Evolutionary conservation across 1,284 basidiomycete species (phyloP), one percentile per base, ranked within the genome.

Genomic region (Phaffia rhodozyma): DNA sequence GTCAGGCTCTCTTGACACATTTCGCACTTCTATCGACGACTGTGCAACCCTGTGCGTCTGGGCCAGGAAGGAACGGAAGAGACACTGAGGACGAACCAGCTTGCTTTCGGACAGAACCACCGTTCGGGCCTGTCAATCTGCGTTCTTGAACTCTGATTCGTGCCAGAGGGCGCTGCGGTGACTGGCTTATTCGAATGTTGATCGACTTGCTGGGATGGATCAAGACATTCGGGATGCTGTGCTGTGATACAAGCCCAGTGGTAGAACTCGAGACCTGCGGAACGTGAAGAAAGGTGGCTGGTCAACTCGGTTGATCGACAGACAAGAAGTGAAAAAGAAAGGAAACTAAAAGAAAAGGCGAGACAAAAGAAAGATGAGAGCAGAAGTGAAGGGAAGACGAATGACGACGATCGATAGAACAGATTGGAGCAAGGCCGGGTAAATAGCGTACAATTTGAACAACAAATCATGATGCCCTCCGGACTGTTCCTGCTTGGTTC

Each of bases 201-300:
- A 43, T 43, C 38, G 5, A 7, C 13, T 11, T 43, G 13, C 62
- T 57, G 38, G 59, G 56, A n/a, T n/a, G 49, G 23, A 27, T 29
- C 1, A 57, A 57, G 25, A 63, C 5, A 9, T 7, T 57, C 55
- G 21, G 49, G 57, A 38, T 30, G 21, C 11, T 51, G 34, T 4
- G 32, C 59, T 9, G 49, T 57, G n/a, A 63, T 48, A 25, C 62
- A 63, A 21, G 50, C 62, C 50, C 59, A 63, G 29, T 63, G 62
- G 50, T 51, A 63, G 50, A 50, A 63, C 23, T n/a, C 32, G 3
- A 53, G 52, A 25, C 62, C 62, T 63, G 55, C 4, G n/a, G 18
- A 55, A 3, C 18, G 50, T 25, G 20, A 27, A 43, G 5, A n/a
- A 11, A 16, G 38, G 13, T 43, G 38, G 38, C 38, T 7, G 13